These are phyloP conservation scores for Tetragonia tetragonoides DNA, from an alignment of 148 eudicot species.

Conservation along the genomic window DNA sequence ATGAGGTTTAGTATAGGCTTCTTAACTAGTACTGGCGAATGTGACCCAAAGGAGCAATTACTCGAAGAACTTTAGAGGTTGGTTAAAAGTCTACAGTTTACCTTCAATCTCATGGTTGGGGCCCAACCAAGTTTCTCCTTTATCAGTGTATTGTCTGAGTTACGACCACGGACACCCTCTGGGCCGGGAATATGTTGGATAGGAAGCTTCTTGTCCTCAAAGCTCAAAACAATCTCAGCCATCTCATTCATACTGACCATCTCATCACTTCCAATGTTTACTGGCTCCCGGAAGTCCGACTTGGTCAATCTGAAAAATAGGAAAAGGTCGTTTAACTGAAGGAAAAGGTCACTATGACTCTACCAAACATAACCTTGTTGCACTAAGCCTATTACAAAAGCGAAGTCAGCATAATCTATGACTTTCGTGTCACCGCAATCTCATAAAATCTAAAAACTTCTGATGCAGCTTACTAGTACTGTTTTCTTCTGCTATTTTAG, in stretches of 20 bases:
- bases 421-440: not conserved
- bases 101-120: conserved; percentile 89
- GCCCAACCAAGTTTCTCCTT: conserved; percentile 99
- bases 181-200: conserved; percentile 98
- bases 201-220: conserved; percentile 72
- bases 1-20: not conserved
- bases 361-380: not conserved
- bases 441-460: not conserved
- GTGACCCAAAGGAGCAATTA: not conserved
- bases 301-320: conserved; percentile 60
- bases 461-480: not conserved
- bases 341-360: too few species aligned
- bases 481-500: not conserved
- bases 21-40: not conserved
- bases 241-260: conserved; percentile 99
- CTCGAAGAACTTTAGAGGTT: not conserved
- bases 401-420: not conserved
- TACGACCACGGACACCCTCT: conserved; percentile 97
- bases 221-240: conserved; percentile 93
- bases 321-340: not conserved
- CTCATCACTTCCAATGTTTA: conserved; percentile 96
- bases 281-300: conserved; percentile 89
- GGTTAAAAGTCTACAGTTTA: conserved; percentile 18
- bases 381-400: not conserved
- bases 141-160: conserved; percentile 90